Percentiles rank a stretch among this genome's conserved stretches.
Evolutionary conservation across 2,329 filamentous ascomycete genomes (phyloP).

Genomic region (Exophiala xenobiotica): DNA sequence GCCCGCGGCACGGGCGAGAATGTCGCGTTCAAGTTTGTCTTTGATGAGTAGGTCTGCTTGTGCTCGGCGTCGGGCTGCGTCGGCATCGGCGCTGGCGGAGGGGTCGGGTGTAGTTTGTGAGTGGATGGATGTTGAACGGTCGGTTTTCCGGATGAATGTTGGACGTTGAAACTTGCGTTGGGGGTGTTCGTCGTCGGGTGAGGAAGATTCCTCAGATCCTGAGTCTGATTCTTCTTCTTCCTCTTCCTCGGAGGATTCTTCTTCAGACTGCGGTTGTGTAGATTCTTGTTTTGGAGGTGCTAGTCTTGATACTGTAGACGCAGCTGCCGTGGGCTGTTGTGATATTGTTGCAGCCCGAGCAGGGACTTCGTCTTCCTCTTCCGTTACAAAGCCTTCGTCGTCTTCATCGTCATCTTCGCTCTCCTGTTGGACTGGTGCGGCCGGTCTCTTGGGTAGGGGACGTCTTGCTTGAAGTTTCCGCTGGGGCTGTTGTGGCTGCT

Average conservation of each 20-base stretch:
- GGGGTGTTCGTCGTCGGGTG: constrained; percentile 57
- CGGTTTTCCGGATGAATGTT: constrained; percentile 65
- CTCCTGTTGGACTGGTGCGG: constrained; percentile 18
- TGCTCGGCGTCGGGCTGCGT: constrained; percentile 61
- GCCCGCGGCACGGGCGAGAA: constrained; percentile 69
- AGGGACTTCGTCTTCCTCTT: constrained; percentile 41
- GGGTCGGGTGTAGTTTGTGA: constrained; percentile 13
- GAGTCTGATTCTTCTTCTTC: constrained; percentile 58
- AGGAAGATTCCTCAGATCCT: no score
- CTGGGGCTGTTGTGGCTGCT: constrained; percentile 44
- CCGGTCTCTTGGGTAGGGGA: constrained; percentile 32
- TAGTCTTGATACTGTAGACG: background rate
- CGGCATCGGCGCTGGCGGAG: constrained; percentile 35
- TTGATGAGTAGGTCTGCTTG: constrained; percentile 78
- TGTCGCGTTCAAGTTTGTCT: constrained; percentile 80
- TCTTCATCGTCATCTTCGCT: constrained; percentile 43
- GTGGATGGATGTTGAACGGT: constrained; percentile 46
- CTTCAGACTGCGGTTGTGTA: no score
- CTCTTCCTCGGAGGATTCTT: constrained; percentile 34
- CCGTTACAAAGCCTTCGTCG: constrained; percentile 63
- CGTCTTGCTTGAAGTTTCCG: constrained; percentile 43
- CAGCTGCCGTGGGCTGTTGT: constrained; percentile 24
- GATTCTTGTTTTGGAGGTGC: constrained; percentile 22
- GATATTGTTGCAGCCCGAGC: constrained; percentile 21
- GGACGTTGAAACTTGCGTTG: constrained; percentile 60